Evolutionary conservation across 441 rosid species (phyloP).

Genomic region (Aquilaria agallochum): DNA sequence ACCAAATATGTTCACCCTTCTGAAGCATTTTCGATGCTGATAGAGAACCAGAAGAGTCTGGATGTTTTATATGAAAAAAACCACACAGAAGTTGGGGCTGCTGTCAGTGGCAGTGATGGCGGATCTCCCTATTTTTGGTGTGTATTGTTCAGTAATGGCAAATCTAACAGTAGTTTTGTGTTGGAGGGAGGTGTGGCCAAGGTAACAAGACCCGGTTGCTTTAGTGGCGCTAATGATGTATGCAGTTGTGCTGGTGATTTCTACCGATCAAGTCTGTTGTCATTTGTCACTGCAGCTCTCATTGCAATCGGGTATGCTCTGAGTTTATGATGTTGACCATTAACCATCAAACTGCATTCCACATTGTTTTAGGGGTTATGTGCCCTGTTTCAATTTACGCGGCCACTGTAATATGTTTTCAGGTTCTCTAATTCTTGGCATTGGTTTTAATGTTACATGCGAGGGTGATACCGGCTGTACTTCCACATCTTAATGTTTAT

Average conservation of each 20-base stretch:
- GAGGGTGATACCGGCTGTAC: no score
- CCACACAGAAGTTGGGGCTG: conserved; percentile 72
- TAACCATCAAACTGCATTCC: conserved; percentile 1
- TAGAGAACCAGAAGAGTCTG: conserved; percentile 47
- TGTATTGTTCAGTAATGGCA: conserved; percentile 66
- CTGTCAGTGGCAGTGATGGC: conserved; percentile 51
- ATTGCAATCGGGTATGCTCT: conserved; percentile 28
- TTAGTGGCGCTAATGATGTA: conserved; percentile 63
- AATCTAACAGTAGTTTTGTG: conserved; percentile 46
- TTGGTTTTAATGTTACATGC: no score
- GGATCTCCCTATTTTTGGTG: conserved; percentile 78
- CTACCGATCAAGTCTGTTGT: conserved; percentile 23
- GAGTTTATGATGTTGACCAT: conserved; percentile 25
- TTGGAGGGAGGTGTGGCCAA: conserved; percentile 50
- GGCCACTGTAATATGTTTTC: no score
- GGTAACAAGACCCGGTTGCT: conserved; percentile 56
- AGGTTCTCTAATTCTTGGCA: no score
- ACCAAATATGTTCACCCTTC: conserved; percentile 44
- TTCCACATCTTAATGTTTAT: no score
- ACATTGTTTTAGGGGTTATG: conserved; percentile 8
- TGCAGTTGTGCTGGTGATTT: conserved; percentile 37
- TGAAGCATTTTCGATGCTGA: conserved; percentile 58
- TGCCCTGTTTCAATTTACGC: no score
- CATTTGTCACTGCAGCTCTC: conserved; percentile 19
- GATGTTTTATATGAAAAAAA: conserved; percentile 49